phyloP scores from a whole-genome alignment of 805 yeast genomes.

The Wickerhamomyces strasburgensis region DNA sequence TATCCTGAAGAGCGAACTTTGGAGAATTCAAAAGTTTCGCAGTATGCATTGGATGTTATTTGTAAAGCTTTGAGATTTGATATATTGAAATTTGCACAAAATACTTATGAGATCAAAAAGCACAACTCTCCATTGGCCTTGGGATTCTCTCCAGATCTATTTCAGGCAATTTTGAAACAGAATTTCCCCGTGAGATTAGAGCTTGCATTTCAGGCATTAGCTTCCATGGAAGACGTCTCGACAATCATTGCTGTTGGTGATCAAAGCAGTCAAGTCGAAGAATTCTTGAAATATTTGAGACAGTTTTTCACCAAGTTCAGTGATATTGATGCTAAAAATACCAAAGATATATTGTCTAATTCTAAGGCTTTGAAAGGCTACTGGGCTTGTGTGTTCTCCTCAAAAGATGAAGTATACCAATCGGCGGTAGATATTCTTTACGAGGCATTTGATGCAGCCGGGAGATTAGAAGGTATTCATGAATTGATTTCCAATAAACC shows the following conservation, averaged over 20 bases:
- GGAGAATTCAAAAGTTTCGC: conserved; percentile 29
- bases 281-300: conserved; percentile 28
- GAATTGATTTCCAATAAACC: conserved; percentile 44
- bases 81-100: conserved; percentile 37
- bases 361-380: conserved; percentile 51
- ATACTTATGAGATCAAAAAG: conserved; percentile 32
- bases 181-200: conserved; percentile 20
- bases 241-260: conserved; percentile 24
- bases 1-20: conserved; percentile 24
- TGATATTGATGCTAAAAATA: conserved; percentile 33
- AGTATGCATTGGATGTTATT: conserved; percentile 33
- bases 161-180: conserved; percentile 27
- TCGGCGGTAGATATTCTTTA: conserved; percentile 66
- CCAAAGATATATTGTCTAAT: conserved; percentile 36
- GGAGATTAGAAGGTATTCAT: conserved; percentile 71
- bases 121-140: conserved; percentile 28
- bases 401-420: conserved; percentile 54
- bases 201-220: conserved; percentile 20
- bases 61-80: conserved; percentile 42
- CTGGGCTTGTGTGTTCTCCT: conserved; percentile 71
- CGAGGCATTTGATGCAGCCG: conserved; percentile 75
- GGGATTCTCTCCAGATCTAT: conserved; percentile 24
- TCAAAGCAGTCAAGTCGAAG: conserved; percentile 26
- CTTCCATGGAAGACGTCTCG: conserved; percentile 25
- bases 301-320: conserved; percentile 34